Percentiles rank a stretch among this genome's conserved stretches.
phyloP scores from a whole-genome alignment of 2,329 filamentous ascomycete species.

The Phyllosticta citribraziliensis region DNA sequence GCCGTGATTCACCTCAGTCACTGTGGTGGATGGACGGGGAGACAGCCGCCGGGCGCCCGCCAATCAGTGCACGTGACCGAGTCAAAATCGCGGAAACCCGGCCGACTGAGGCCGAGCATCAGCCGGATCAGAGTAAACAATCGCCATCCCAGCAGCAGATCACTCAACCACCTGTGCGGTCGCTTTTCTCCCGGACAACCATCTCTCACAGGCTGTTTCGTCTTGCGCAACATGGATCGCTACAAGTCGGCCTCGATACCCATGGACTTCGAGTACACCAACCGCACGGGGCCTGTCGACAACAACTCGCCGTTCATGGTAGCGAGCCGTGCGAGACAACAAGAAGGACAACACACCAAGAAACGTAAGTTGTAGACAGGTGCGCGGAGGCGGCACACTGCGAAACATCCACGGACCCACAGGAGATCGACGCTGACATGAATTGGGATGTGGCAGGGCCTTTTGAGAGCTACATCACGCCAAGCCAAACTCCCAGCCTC shows the following conservation, averaged over 20 bases:
- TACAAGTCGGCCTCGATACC: constrained; percentile 21
- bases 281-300: constrained; percentile 37
- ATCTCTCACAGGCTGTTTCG: neutral
- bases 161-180: constrained; percentile 1
- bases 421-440: neutral
- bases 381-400: neutral
- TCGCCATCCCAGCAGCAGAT: constrained; percentile 1
- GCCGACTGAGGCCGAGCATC: neutral
- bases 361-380: constrained; percentile 27
- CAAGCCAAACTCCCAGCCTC: constrained; percentile 23
- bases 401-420: neutral
- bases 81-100: neutral
- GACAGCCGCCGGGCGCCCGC: no score
- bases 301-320: constrained; percentile 38
- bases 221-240: constrained; percentile 3
- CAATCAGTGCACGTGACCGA: neutral
- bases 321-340: constrained; percentile 15
- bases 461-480: neutral
- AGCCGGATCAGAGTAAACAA: neutral
- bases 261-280: constrained; percentile 47
- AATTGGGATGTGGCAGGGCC: neutral
- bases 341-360: constrained; percentile 19
- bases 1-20: no score
- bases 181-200: constrained; percentile 8
- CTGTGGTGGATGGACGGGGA: no score